phyloP scores from a whole-genome alignment of 139 green algal genomes.

The Diplosphaera chodatii region DNA sequence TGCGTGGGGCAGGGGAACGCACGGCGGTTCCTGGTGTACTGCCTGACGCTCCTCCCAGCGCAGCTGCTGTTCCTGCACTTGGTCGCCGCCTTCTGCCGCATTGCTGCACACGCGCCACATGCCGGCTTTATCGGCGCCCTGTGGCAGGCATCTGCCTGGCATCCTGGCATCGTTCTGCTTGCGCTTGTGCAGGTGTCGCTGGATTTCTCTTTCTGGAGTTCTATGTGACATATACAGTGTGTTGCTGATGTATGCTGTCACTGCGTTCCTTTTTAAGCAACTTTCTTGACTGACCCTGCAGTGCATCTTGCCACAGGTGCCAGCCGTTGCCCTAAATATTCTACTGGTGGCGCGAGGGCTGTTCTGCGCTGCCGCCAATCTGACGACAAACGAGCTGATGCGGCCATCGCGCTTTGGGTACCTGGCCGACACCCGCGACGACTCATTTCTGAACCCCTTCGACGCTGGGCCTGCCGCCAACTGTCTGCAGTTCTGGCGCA shows the following conservation, averaged over 20 bases:
- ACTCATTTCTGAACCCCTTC: conserved; percentile 37
- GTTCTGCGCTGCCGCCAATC: conserved; percentile 42
- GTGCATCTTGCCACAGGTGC: conserved; percentile 19
- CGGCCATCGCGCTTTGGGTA: conserved; percentile 41
- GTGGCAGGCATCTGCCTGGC: neutral
- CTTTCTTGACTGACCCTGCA: no score
- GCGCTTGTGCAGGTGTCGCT: conserved; percentile 3
- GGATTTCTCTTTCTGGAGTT: neutral
- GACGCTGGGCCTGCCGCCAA: conserved; percentile 30
- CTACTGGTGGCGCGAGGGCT: conserved; percentile 27
- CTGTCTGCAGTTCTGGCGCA: conserved; percentile 27
- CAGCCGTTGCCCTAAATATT: conserved; percentile 13
- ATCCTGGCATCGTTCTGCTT: conserved; percentile 8
- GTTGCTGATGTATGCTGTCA: no score
- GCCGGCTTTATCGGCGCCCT: neutral
- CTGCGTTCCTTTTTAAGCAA: no score
- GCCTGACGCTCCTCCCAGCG: conserved; percentile 21
- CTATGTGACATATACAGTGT: neutral
- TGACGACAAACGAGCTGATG: conserved; percentile 65
- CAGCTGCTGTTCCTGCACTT: conserved; percentile 39
- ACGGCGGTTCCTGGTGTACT: conserved; percentile 32
- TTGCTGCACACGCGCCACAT: neutral
- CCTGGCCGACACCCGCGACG: conserved; percentile 21
- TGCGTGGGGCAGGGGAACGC: conserved; percentile 48
- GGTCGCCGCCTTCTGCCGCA: conserved; percentile 8